A percentile compares a stretch with the other conserved stretches of the same genome.
phyloP scores from a whole-genome alignment of 2,329 filamentous ascomycete genomes.

The Fusarium sp. region DNA sequence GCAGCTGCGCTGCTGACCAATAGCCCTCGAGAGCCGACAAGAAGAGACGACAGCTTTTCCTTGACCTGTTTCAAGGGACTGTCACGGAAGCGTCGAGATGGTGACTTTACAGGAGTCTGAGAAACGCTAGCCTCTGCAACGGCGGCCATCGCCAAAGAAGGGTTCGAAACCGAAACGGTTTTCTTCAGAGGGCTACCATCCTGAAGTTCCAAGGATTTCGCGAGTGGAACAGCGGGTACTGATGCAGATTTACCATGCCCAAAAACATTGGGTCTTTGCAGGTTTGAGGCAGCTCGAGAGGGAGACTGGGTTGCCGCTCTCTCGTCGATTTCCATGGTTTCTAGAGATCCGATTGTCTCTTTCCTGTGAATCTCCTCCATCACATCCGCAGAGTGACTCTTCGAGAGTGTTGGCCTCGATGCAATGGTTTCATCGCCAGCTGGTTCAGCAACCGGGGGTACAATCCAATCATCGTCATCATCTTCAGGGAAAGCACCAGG shows the following conservation, averaged over 20 bases:
- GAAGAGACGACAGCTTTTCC: constrained; percentile 90
- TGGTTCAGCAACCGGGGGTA: constrained; percentile 61
- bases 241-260: constrained; percentile 74
- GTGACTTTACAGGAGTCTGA: constrained; percentile 70
- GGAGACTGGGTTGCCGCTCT: constrained; percentile 32
- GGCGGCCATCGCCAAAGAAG: constrained; percentile 63
- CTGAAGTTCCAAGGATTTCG: constrained; percentile 26
- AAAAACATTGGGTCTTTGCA: constrained; percentile 40
- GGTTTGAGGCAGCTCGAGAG: constrained; percentile 14
- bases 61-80: constrained; percentile 93
- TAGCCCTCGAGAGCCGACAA: constrained; percentile 89
- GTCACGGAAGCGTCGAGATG: constrained; percentile 73
- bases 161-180: constrained; percentile 73
- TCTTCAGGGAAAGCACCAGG: constrained; percentile 75
- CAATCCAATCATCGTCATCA: constrained; percentile 73
- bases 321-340: constrained; percentile 43
- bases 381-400: constrained; percentile 74
- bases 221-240: constrained; percentile 67
- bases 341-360: constrained; percentile 63
- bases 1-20: constrained; percentile 82
- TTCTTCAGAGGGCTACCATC: constrained; percentile 66
- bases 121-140: constrained; percentile 58
- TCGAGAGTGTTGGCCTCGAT: constrained; percentile 68
- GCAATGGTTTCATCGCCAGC: constrained; percentile 47
- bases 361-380: constrained; percentile 71